Percentiles rank a stretch among this genome's conserved stretches.
Evolutionary conservation across 2,329 filamentous ascomycete species (phyloP).

Genomic region (Tolypocladium tundrense): DNA sequence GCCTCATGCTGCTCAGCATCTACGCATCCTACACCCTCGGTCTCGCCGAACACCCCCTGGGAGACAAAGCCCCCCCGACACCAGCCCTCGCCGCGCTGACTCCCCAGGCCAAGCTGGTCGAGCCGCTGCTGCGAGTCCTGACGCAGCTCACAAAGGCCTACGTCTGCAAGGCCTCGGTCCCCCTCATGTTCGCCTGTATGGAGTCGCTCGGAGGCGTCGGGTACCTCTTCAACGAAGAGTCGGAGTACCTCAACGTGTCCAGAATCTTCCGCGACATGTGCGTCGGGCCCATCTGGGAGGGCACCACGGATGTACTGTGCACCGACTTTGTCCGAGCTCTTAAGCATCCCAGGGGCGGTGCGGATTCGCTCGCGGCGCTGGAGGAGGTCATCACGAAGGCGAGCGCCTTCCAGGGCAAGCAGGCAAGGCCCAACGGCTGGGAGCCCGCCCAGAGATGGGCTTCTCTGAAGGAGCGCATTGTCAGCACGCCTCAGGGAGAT

Average conservation of each 20-base stretch:
- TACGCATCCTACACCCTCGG: constrained; percentile 46
- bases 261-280: constrained; percentile 54
- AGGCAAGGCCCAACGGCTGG: constrained; percentile 14
- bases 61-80: constrained; percentile 2
- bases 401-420: constrained; percentile 12
- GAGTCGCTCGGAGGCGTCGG: constrained; percentile 57
- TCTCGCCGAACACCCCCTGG: constrained; percentile 33
- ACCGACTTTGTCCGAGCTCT: constrained; percentile 37
- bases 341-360: constrained; percentile 31
- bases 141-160: constrained; percentile 52
- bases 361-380: constrained; percentile 29
- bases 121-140: constrained; percentile 42
- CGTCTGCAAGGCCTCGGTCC: constrained; percentile 38
- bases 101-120: constrained; percentile 20
- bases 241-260: constrained; percentile 55
- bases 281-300: constrained; percentile 61
- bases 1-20: constrained; percentile 43
- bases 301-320: constrained; percentile 61
- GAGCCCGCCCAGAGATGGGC: constrained; percentile 27
- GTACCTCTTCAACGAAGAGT: constrained; percentile 53
- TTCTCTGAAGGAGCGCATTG: constrained; percentile 25
- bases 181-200: constrained; percentile 46
- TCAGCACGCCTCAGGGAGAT: constrained; percentile 20
- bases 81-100: constrained; percentile 19
- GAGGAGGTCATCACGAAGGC: constrained; percentile 25